Evolutionary conservation across 805 yeast genomes (phyloP).

Genomic region (Ogataea philodendri): DNA sequence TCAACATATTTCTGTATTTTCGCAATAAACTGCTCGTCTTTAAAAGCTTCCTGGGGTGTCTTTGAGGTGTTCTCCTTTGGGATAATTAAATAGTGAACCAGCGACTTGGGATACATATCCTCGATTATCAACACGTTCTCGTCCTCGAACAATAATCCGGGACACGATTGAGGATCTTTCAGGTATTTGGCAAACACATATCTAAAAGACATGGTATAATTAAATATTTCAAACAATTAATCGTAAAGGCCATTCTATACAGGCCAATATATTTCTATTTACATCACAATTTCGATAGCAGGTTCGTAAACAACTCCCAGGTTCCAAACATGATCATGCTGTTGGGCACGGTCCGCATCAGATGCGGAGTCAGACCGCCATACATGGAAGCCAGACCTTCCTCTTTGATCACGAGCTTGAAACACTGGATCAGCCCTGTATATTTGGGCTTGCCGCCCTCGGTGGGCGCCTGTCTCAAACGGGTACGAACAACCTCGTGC

Average conservation of each 20-base stretch:
- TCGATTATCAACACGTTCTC: constrained; percentile 52
- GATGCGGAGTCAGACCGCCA: constrained; percentile 96
- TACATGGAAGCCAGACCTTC: constrained; percentile 93
- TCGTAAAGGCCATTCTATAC: too few relatives aligned
- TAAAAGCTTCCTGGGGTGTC: constrained; percentile 55
- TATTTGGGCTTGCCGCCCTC: constrained; percentile 81
- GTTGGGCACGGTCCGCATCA: constrained; percentile 95
- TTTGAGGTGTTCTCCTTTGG: constrained; percentile 48
- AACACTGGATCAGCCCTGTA: constrained; percentile 85
- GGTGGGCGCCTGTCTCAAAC: constrained; percentile 90
- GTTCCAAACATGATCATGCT: constrained; percentile 99
- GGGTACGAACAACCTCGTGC: constrained; percentile 94
- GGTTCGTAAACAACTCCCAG: constrained; percentile 80
- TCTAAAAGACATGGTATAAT: constrained; percentile 43
- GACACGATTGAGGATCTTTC: constrained; percentile 40
- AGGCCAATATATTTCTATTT: too few relatives aligned
- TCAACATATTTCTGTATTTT: constrained; percentile 35
- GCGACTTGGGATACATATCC: constrained; percentile 65
- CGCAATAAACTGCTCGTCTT: constrained; percentile 32
- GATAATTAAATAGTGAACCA: constrained; percentile 57
- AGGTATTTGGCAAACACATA: constrained; percentile 50
- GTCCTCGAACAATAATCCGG: constrained; percentile 45
- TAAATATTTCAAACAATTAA: constrained; percentile 1
- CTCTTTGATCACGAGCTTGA: constrained; percentile 78
- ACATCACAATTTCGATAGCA: constrained; percentile 40